Evolutionary conservation across 2,329 filamentous ascomycete species (phyloP), one percentile per base, ranked within the genome.

Genomic region (Colletotrichum sp.): DNA sequence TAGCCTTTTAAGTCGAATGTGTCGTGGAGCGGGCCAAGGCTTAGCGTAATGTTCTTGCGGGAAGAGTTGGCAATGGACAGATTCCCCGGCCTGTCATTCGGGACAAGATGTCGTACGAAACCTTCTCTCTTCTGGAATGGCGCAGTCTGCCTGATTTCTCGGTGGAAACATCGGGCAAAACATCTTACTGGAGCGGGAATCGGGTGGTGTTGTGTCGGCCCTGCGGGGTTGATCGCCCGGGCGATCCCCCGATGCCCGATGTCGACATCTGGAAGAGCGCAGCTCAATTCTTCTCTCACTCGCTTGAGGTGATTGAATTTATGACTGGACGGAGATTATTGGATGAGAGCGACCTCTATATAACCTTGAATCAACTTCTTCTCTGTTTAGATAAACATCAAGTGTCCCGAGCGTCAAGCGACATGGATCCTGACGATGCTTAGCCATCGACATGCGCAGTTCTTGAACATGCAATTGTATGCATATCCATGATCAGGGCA

Each of bases 161-260:
- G 73, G 59, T 65, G 18, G 57, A 74, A 76, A 30, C 26, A 57
- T 69, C 74, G 70, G 64, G 28, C 15, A 26, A 26, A 32, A 52
- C 8, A n/a, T 18, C 21, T 72, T 24, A 34, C 34, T 49, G 44
- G 57, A 59, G 32, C 64, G 64, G 49, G 15, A 57, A 34, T 52
- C 34, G 34, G 44, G 59, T 55, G 49, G 32, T 76, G 63, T 32
- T 24, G 32, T 68, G 26, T 30, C 30, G 39, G 39, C 15, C 6
- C 21, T 15, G 26, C 64, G 73, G 73, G 39, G 16, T 18, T 65
- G 16, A 4, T 26, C 70, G 63, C 36, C 74, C 74, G 74, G 28
- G 21, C 44, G 65, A 74, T 74, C 34, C 4, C 39, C 74, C 74
- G 74, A 76, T 60, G 64, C 74, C 74, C 74, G 74, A 55, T 52